Percentiles rank a stretch among this genome's conserved stretches.
phyloP scores from a whole-genome alignment of 306 rosid species.

The Gynostemma pentaphyllum region DNA sequence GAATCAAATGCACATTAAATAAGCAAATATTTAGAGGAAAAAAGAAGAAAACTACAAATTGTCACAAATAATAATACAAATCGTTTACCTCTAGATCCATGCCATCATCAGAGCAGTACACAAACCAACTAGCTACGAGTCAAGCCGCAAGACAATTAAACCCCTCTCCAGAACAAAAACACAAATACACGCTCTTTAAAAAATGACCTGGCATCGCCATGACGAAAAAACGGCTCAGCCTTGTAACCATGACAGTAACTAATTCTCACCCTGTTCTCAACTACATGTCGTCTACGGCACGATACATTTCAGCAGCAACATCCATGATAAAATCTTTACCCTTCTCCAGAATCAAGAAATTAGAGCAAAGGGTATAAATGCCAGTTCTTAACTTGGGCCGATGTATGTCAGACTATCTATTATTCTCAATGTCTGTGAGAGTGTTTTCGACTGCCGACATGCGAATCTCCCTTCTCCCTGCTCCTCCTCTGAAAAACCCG shows the following conservation, averaged over 20 bases:
- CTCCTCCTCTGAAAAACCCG: conserved; percentile 35
- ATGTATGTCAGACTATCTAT: not conserved
- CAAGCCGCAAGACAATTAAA: not conserved
- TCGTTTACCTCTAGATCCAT: not conserved
- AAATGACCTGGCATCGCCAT: not conserved
- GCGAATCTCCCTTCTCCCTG: conserved; percentile 40
- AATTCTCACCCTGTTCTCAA: not conserved
- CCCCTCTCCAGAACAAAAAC: not conserved
- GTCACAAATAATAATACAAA: not conserved
- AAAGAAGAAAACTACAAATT: too few relatives aligned
- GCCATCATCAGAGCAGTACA: not conserved
- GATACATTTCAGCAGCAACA: not conserved
- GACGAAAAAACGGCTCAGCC: conserved; percentile 5
- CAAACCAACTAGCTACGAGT: not conserved
- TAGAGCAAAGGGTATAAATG: not conserved
- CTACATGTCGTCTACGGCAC: not conserved
- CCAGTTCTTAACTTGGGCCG: not conserved
- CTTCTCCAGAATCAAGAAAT: not conserved
- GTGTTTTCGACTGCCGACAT: conserved; percentile 51
- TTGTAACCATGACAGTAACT: not conserved
- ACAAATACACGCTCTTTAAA: not conserved
- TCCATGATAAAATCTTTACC: not conserved
- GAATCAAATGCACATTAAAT: too few relatives aligned
- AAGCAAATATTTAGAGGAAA: too few relatives aligned
- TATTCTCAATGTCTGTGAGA: conserved; percentile 55